Evolutionary conservation across 352 stramenopile genomes (phyloP).

Genomic region (Phytophthora sansomeana): DNA sequence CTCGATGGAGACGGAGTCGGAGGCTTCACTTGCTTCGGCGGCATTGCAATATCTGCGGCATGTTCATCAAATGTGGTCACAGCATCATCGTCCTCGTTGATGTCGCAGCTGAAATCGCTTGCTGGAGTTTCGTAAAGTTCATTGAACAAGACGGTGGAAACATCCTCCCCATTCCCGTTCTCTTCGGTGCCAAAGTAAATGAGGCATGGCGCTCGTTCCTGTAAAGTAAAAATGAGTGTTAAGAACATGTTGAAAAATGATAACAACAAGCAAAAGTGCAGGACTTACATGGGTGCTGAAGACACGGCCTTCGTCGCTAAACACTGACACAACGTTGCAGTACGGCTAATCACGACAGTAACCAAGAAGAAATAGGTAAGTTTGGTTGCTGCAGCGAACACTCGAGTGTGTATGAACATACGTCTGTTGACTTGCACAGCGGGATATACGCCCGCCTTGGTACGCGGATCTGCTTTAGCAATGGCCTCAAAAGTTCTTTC

Average conservation of each 20-base stretch:
- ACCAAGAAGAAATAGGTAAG: neutral
- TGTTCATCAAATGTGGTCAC: conserved; percentile 33
- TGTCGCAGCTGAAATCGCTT: conserved; percentile 9
- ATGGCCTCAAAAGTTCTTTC: conserved; percentile 58
- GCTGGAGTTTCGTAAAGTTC: conserved; percentile 61
- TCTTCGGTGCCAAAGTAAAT: conserved; percentile 78
- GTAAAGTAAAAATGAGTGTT: neutral
- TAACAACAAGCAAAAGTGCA: neutral
- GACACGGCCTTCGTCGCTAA: conserved; percentile 70
- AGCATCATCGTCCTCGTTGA: conserved; percentile 24
- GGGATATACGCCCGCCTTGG: conserved; percentile 76
- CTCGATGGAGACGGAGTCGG: conserved; percentile 4
- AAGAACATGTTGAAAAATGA: neutral
- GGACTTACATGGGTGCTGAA: conserved; percentile 83
- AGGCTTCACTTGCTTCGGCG: conserved; percentile 14
- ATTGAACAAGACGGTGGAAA: conserved; percentile 72
- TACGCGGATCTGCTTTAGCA: conserved; percentile 61
- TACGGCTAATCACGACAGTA: conserved; percentile 45
- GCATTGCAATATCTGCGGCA: conserved; percentile 21
- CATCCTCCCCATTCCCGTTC: conserved; percentile 51
- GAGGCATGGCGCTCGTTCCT: conserved; percentile 82
- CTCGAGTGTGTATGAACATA: conserved; percentile 25
- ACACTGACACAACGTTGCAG: conserved; percentile 67
- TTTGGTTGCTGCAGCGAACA: neutral
- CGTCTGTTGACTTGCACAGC: conserved; percentile 84